Evolutionary conservation across 495 filamentous ascomycete species (phyloP).

Genomic region (Rhizodiscina lignyota): DNA sequence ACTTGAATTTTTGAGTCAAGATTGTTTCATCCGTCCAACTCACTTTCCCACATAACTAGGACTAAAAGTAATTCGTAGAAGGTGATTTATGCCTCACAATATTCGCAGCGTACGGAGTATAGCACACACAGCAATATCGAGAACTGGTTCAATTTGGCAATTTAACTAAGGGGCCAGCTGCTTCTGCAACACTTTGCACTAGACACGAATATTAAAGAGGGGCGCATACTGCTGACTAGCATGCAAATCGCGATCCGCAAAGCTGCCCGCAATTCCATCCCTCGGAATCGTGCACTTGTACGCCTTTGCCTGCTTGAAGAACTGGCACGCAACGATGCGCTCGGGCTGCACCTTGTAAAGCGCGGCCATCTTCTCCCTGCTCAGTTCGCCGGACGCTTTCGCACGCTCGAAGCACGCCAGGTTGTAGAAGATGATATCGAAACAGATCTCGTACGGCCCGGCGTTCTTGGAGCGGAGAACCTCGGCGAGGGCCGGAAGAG

Average conservation of each 20-base stretch:
- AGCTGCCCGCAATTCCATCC: slow-evolving; percentile 11
- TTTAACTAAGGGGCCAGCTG: too few relatives aligned
- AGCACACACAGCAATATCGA: too few relatives aligned
- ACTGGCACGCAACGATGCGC: slow-evolving; percentile 23
- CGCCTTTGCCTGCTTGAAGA: slow-evolving; percentile 27
- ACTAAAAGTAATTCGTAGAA: too few relatives aligned
- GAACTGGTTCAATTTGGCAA: too few relatives aligned
- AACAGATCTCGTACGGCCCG: slow-evolving; percentile 32
- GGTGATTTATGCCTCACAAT: too few relatives aligned
- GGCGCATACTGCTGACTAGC: slow-evolving; percentile 19
- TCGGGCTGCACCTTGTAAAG: slow-evolving; percentile 19
- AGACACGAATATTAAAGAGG: slow-evolving; percentile 12
- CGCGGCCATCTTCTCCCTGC: slow-evolving; percentile 11
- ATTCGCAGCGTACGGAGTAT: too few relatives aligned
- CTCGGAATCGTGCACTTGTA: slow-evolving; percentile 28
- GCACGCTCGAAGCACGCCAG: slow-evolving; percentile 18
- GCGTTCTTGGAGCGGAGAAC: slow-evolving; percentile 33
- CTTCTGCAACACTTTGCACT: too few relatives aligned
- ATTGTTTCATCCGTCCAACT: too few relatives aligned
- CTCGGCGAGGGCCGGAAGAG: slow-evolving; percentile 20
- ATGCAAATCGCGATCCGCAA: slow-evolving; percentile 25
- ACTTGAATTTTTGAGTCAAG: too few relatives aligned
- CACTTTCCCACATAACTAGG: too few relatives aligned
- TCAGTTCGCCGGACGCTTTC: slow-evolving; percentile 20
- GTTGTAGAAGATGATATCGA: slow-evolving; percentile 31